Base-by-base conservation (phyloP, 139 green algal genomes). In the Trebouxia sp. region DNA sequence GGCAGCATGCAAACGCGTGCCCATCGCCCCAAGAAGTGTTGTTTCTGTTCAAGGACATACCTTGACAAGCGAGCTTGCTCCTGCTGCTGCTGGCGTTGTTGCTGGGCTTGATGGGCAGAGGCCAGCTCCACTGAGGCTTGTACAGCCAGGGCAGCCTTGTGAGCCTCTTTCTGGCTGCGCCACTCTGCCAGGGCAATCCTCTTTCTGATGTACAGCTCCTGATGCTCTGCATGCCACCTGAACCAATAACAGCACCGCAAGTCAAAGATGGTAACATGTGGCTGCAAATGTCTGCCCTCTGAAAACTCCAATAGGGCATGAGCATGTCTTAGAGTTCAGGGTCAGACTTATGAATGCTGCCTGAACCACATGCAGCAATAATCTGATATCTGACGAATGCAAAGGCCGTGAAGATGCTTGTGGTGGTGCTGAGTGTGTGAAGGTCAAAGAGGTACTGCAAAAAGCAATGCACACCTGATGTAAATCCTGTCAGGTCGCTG, bases 161-260 rank as follows among this genome's bases (percentile, higher is more conserved):
- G 28, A 32, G 72, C 72, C 30, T 79, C 48, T 30, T 55, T 79
- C 42, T 65, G 72, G 14, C 45, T 62, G n/a, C 72, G 37, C 72
- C 72, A 79, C 45, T 79, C 45, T 22, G 72, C 72, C 45, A 79
- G 32, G 12, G 72, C 72, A 65, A 79, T 79, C 22, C 72, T 53
- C 72, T 79, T 79, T 22, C 28, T 62, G 14, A 79, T 47, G 42
- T 65, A 45, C 72, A 79, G 47, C 32, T 79, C 72, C 45, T 79
- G 45, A 30, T 79, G 32, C 47, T 79, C 72, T 50, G 72, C 72
- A 66, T 79, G 72, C 72, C 72, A 79, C 72, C 72, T 79, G 72
- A 15, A 58, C 69, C 14, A 15, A 17, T 17, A 26, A 1, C 50
- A 58, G 20, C 50, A 58, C 3, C 26, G 22, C 26, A 17, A 58